Percentiles rank a stretch among this genome's conserved stretches.
phyloP scores from a whole-genome alignment of 2,329 filamentous ascomycete genomes.

The Blastomyces emzantsi region DNA sequence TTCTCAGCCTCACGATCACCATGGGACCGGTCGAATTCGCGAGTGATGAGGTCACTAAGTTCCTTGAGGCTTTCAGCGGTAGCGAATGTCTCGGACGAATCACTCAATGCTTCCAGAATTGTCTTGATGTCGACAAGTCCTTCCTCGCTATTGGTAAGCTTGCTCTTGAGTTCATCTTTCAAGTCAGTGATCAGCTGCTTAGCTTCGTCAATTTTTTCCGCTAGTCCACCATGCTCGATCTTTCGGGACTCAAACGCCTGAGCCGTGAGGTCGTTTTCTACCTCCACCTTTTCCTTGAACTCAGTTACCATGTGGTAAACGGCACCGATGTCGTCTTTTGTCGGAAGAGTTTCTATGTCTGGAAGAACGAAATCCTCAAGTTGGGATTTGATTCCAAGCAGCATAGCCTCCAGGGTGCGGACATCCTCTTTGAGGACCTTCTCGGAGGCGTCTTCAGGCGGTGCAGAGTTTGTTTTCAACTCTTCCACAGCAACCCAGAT shows the following conservation, averaged over 20 bases:
- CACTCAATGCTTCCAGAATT: slow-evolving; percentile 60
- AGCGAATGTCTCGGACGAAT: slow-evolving; percentile 41
- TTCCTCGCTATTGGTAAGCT: slow-evolving; percentile 64
- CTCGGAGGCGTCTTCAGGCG: slow-evolving; percentile 43
- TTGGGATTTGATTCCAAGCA: slow-evolving; percentile 73
- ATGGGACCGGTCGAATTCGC: slow-evolving; percentile 80
- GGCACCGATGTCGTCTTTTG: slow-evolving; percentile 64
- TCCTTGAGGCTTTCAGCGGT: slow-evolving; percentile 57
- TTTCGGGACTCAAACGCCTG: slow-evolving; percentile 78
- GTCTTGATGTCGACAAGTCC: slow-evolving; percentile 48
- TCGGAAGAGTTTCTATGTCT: slow-evolving; percentile 60
- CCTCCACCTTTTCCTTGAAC: slow-evolving; percentile 53
- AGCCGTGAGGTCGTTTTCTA: slow-evolving; percentile 62
- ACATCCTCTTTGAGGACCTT: slow-evolving; percentile 73
- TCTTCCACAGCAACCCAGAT: slow-evolving; percentile 69
- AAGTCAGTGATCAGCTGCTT: slow-evolving; percentile 70
- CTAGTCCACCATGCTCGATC: slow-evolving; percentile 68
- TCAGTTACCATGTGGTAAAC: slow-evolving; percentile 64
- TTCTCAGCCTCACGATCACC: slow-evolving; percentile 70
- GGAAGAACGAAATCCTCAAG: slow-evolving; percentile 65
- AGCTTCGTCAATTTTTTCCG: slow-evolving; percentile 69
- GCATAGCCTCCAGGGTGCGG: slow-evolving; percentile 68
- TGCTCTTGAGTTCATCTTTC: slow-evolving; percentile 64
- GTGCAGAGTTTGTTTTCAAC: slow-evolving; percentile 41
- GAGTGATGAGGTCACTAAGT: slow-evolving; percentile 64